phyloP scores from a whole-genome alignment of 2,329 filamentous ascomycete genomes.

The Didymella exigua region DNA sequence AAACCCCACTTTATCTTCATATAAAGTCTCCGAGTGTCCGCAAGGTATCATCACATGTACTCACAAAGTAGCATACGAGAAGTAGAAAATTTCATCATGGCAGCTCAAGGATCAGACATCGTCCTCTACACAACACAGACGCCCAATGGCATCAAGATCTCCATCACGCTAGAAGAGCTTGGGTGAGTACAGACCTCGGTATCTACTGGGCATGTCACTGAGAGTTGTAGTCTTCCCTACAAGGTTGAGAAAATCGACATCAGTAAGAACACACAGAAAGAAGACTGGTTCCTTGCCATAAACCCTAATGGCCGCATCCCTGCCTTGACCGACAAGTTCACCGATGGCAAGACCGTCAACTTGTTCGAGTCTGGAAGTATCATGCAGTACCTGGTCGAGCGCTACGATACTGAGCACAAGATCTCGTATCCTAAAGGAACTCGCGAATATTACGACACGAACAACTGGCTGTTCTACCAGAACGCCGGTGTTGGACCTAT shows the following conservation, averaged over 20 bases:
- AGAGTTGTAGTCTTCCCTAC: slow-evolving; percentile 65
- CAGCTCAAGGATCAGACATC: slow-evolving; percentile 62
- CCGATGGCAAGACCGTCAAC: slow-evolving; percentile 72
- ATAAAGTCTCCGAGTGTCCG: slow-evolving; percentile 7
- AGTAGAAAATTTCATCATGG: slow-evolving; percentile 14
- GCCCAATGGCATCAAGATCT: slow-evolving; percentile 89
- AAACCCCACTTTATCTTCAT: slow-evolving; percentile 22
- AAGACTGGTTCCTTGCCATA: slow-evolving; percentile 86
- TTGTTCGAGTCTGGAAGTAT: slow-evolving; percentile 86
- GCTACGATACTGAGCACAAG: slow-evolving; percentile 82
- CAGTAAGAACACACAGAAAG: slow-evolving; percentile 76
- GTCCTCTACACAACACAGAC: slow-evolving; percentile 82
- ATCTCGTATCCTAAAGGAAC: slow-evolving; percentile 76
- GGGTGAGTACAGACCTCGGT: slow-evolving; percentile 49
- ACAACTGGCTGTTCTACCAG: slow-evolving; percentile 73
- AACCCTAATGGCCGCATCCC: slow-evolving; percentile 94
- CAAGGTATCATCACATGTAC: not conserved
- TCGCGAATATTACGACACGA: slow-evolving; percentile 78
- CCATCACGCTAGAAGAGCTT: slow-evolving; percentile 84
- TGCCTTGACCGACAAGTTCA: slow-evolving; percentile 76
- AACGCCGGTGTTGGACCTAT: slow-evolving; percentile 82
- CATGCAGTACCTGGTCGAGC: slow-evolving; percentile 80
- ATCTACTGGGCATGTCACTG: not conserved
- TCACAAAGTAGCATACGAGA: not conserved
- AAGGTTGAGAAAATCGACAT: slow-evolving; percentile 75